Evolutionary conservation across 345 rosid genomes (phyloP).

Genomic region (Populus pruinosa): DNA sequence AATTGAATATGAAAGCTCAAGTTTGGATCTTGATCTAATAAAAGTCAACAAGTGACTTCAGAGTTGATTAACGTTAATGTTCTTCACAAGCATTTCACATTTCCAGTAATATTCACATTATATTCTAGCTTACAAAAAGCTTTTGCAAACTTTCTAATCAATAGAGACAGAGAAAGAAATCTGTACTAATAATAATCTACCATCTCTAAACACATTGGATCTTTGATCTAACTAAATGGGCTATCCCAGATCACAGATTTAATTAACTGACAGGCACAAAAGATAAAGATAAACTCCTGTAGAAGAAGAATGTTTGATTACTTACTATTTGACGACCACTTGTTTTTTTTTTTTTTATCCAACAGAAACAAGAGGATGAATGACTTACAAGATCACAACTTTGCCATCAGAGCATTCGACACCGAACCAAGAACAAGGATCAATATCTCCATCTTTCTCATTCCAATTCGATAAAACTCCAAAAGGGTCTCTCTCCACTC

Average conservation of each 20-base stretch:
- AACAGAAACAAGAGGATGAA: neutral
- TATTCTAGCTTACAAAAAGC: neutral
- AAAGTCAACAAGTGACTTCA: neutral
- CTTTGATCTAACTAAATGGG: constrained; percentile 8
- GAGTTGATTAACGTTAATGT: neutral
- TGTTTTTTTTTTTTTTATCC: too few relatives aligned
- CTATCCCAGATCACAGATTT: neutral
- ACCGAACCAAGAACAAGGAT: constrained; percentile 85
- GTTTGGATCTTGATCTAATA: neutral
- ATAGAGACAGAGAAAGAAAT: neutral
- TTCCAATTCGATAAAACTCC: constrained; percentile 64
- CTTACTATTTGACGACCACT: neutral
- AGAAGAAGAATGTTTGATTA: neutral
- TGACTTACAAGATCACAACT: constrained; percentile 65
- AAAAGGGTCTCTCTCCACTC: constrained; percentile 64
- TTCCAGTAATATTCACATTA: neutral
- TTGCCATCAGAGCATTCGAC: constrained; percentile 65
- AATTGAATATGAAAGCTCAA: neutral
- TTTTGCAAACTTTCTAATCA: neutral
- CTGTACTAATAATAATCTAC: too few relatives aligned
- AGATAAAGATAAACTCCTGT: neutral
- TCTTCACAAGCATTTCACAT: neutral
- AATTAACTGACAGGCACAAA: neutral
- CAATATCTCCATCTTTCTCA: constrained; percentile 29
- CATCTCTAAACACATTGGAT: neutral